Evolutionary conservation across 192 early-diverging fungal genomes (phyloP).

Genomic region (Backusella circina): DNA sequence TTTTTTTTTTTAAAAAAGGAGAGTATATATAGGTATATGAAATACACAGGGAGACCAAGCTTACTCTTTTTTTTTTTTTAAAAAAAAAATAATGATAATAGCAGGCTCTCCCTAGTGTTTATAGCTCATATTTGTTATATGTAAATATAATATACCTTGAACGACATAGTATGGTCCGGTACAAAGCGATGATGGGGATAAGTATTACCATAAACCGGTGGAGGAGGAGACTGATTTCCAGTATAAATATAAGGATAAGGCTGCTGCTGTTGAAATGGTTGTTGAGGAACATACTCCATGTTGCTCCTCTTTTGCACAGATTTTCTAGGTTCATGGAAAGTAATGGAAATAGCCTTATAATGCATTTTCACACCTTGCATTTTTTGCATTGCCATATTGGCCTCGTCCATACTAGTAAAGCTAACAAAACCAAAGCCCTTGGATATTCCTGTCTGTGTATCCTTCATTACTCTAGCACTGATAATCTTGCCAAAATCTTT

Average conservation of each 20-base stretch:
- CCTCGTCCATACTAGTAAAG: slow-evolving; percentile 88
- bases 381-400: slow-evolving; percentile 81
- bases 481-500: slow-evolving; percentile 85
- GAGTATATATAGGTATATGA: neutral
- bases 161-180: neutral
- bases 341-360: slow-evolving; percentile 85
- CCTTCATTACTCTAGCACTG: slow-evolving; percentile 84
- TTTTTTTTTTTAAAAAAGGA: neutral
- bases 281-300: neutral
- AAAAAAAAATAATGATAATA: neutral
- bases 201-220: neutral
- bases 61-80: too few species aligned
- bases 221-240: neutral
- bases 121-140: neutral
- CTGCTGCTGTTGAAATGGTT: neutral
- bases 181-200: neutral
- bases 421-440: slow-evolving; percentile 94
- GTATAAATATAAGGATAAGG: neutral
- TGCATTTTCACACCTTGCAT: slow-evolving; percentile 84
- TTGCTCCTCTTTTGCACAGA: neutral
- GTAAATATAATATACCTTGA: neutral
- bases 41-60: neutral
- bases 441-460: slow-evolving; percentile 63
- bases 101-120: neutral
- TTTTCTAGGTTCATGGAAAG: slow-evolving; percentile 90